A percentile compares a stretch with the other conserved stretches of the same genome.
These are phyloP conservation scores for Lizonia empirigonia DNA, from an alignment of 2,329 filamentous ascomycete species.

Conservation along the genomic window DNA sequence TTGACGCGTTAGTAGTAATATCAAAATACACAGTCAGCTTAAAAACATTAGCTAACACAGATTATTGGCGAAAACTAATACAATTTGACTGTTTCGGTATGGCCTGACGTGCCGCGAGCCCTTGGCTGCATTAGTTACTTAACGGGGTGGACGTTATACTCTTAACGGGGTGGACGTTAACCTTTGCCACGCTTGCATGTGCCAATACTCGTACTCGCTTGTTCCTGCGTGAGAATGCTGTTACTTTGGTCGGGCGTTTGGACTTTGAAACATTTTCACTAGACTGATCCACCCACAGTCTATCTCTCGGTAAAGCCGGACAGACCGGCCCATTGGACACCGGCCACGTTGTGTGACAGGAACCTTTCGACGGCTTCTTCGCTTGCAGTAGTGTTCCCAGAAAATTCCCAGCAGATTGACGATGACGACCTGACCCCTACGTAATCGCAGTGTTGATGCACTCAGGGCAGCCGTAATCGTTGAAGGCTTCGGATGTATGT, in stretches of 20 bases:
- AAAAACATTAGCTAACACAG: too few species aligned
- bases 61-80: too few species aligned
- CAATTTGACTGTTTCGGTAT: too few species aligned
- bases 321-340: neutral
- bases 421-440: neutral
- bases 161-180: too few species aligned
- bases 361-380: conserved; percentile 5
- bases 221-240: conserved; percentile 4
- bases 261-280: conserved; percentile 2
- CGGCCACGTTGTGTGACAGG: conserved; percentile 9
- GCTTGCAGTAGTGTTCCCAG: conserved; percentile 7
- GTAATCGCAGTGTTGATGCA: neutral
- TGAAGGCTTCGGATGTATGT: neutral
- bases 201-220: neutral
- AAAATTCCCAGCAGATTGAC: neutral
- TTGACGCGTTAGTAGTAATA: too few species aligned
- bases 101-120: too few species aligned
- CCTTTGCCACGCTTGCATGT: too few species aligned
- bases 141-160: too few species aligned
- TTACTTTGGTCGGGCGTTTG: conserved; percentile 16
- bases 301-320: neutral
- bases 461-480: neutral
- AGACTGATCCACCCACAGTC: neutral
- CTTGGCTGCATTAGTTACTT: too few species aligned
- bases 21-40: too few species aligned